Base-by-base conservation (phyloP, 495 filamentous ascomycete genomes). In the Penicillium egyptiacum region DNA sequence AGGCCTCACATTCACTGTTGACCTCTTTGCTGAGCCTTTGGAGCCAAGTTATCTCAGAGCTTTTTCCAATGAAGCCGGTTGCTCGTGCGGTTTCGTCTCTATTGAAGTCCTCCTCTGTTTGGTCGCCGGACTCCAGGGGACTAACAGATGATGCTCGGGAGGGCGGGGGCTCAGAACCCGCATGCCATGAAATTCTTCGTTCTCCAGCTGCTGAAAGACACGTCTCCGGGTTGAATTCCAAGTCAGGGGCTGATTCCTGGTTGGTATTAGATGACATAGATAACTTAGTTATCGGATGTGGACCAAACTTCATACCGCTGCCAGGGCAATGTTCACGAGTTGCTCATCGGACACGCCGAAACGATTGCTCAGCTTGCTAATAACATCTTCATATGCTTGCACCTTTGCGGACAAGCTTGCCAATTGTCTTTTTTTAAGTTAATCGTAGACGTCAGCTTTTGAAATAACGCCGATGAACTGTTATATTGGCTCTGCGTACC, bases 31-130 rank as follows among this genome's bases (percentile, higher is more conserved):
- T 65, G 5, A 81, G 62, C 20, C 70, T 75, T 52, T 82, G 80
- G 5, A 86, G 70, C 86, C 86, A 88, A 39, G 70, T 69, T 10
- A 84, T 76, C 50, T 84, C 82, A 1, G 84, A 87, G 45, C 78
- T 82, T 54, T 81, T 83, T 19, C 85, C 85, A 53, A 85, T 72
- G 59, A 81, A 87, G 0, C 84, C 81, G 14, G 77, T 82, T 14
- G 75, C 73, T 9, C 73, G 66, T 10, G 74, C 65, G 14, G 64
- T 65, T 33, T 81, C 76, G 52, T 76, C 80, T 26, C 70, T 74
- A 59, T 83, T 84, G 31, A 80, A 78, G 53, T 88, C 86, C 63
- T 86, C 81, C 19, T 81, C 71, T 16, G 85, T 76, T 22, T 76
- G 73, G 55, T 86, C 86, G 20, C 80, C 53, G 4, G 76, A 75